Conservation (phyloP, 176 grass and related monocot species). For the Juncus effusus region DNA sequence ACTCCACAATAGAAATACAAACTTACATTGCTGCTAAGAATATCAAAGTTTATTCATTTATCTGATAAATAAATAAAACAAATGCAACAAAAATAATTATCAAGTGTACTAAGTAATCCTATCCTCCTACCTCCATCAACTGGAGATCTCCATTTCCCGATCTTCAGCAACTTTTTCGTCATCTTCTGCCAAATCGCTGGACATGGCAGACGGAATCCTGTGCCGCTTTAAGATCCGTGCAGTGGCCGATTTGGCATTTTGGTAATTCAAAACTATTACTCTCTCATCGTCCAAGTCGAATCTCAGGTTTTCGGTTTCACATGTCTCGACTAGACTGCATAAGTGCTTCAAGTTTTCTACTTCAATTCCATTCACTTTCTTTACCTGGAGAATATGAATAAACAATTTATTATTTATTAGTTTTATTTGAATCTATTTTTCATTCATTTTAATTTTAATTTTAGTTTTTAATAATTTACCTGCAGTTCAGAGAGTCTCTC, state of each 20-base stretch:
- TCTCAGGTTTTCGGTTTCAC: slow-evolving; percentile 68
- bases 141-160: slow-evolving; percentile 35
- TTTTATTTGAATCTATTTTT: too few relatives aligned
- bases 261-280: slow-evolving; percentile 68
- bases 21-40: too few relatives aligned
- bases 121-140: background rate
- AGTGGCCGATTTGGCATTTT: slow-evolving; percentile 65
- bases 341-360: slow-evolving; percentile 88
- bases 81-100: too few relatives aligned
- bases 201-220: slow-evolving; percentile 76
- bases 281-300: slow-evolving; percentile 92
- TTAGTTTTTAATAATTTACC: slow-evolving; percentile 27
- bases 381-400: slow-evolving; percentile 47
- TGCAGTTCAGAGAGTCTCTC: slow-evolving; percentile 80
- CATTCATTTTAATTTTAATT: too few relatives aligned
- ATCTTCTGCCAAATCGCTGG: slow-evolving; percentile 62
- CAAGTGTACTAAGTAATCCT: too few relatives aligned
- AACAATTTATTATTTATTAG: slow-evolving; percentile 9
- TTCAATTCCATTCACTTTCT: slow-evolving; percentile 76
- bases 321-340: slow-evolving; percentile 60
- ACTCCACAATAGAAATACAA: too few relatives aligned
- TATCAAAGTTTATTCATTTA: too few relatives aligned
- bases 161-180: slow-evolving; percentile 16
- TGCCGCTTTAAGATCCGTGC: slow-evolving; percentile 74
- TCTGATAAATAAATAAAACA: too few relatives aligned